Base-by-base conservation (phyloP, 768 basidiomycete genomes). In the Termitomyces sp. region DNA sequence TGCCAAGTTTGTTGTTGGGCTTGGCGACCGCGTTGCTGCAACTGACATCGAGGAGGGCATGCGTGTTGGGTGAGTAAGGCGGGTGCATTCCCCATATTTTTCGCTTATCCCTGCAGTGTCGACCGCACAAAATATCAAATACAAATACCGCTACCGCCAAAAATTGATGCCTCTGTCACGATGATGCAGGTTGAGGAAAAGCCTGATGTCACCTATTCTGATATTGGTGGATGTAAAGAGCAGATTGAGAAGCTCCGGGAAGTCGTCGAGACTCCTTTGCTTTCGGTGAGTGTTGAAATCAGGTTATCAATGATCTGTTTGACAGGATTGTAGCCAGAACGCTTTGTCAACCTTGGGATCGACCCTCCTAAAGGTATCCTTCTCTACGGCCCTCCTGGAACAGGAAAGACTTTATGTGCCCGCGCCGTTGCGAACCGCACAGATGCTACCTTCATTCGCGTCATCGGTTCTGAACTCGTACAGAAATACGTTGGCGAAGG, bases 121-220 rank as follows among this genome's bases (percentile, higher is more conserved):
- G 94, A 96, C 73, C 86, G 94, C 50, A 91, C 90, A 65, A 91
- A 98, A 73, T 99, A 99, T 71, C 95, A 98, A 71, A 98, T 99
- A 59, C 94, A 98, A 76, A 98, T 99, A 61, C 97, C 97, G 24
- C 74, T 98, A 12, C 97, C 97, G 39, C 96, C 97, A 24, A 98
- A 98, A 78, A 99, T 99, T 63, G 97, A 99, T 70, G 93, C 97
- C 4, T 96, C 94, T 0, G 97, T 99, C 1, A 98, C 97, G 13
- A 98, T 98, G 96, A 99, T 99, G 97, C 93, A 96, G 73, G 96
- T 98, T 22, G 96, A 98, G 70, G 96, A 98, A 76, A 95, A 97
- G 71, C 95, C 96, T 0, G 94, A 97, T 65, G 94, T 98, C 39
- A 98, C 96, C 2, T 98, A 98, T 69, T 94, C 94, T 3, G 97